Base-by-base conservation (phyloP, 805 yeast genomes). In the Ogataea methylovora region DNA sequence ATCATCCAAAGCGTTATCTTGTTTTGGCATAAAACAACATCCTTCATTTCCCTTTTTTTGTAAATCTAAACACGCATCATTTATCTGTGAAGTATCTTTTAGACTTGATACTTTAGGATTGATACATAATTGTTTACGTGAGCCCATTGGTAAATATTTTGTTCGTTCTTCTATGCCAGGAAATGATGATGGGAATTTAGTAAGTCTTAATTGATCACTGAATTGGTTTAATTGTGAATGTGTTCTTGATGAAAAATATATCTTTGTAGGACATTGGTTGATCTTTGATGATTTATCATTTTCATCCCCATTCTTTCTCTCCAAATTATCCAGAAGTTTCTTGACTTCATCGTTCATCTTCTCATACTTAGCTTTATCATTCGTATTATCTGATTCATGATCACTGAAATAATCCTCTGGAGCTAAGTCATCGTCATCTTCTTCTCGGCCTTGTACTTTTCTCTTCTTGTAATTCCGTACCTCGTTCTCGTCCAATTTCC, bases 151-250 rank as follows among this genome's bases (percentile, higher is more conserved):
- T 5, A 82, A 46, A 44, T 73, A 82, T 48, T 85, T 84, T 5
- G 73, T 61, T 31, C 74, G 63, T 52, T 82, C 92, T 1, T 46
- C 39, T 0, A 58, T 27, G 2, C 50, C 35, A 44, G 48, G 58
- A 36, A 77, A 62, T 0, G 87, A 71, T 0, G 94, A 70, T 2
- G 82, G 80, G 37, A 85, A 79, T 0, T 58, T 41, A 0, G 94
- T 75, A 17, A 81, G 48, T 29, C 64, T 52, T 25, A 88, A 56
- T 45, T 90, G 96, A 12, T 73, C 70, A 0, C 86, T 73, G 49
- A 88, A 84, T 50, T 88, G 97, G 24, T 67, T 65, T 29, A 88
- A 61, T 52, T 88, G 97, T 0, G 96, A 84, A 49, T 88, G 97
- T 0, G 97, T 88, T 55, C 97, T 64, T 2, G 96, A 85, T 0